Evolutionary conservation across 169 alveolate genomes (phyloP), one percentile per base, ranked within the genome.

Genomic region (Plasmodium billcollinsi): DNA sequence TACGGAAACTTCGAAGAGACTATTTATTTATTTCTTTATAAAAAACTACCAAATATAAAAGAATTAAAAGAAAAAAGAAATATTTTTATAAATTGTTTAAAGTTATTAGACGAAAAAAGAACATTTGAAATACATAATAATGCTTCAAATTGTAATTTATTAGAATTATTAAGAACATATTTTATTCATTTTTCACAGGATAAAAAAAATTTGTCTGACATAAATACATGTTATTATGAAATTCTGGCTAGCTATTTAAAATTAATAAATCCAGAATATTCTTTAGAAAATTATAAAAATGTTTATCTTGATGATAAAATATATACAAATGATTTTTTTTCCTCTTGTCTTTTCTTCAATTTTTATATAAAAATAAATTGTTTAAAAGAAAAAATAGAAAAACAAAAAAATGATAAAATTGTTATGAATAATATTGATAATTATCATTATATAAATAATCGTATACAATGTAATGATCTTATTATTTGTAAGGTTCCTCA

Each of bases 111-210:
- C 18, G 78, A 33, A 20, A 67, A 43, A 62, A 67, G 58, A 52
- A 47, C 67, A 8, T 14, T 29, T 18, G 45, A 80, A 80, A 54
- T 80, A 39, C 26, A 26, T 7, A 43, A 59, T 33, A 67, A 52
- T n/a, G 15, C 67, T 18, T 24, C 67, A 59, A 20, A 21, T 33
- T 29, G 45, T n/a, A 47, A 54, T 26, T 39, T 61, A 2, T 20
- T 80, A 59, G 83, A 80, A 59, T 50, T 80, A 72, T 33, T 80
- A 24, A 70, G 83, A 45, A 39, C 43, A 11, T 56, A 72, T 47
- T 47, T 80, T 2, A 3, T 52, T 24, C 18, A 67, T 33, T 59
- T 74, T 2, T 49, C 21, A 43, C 73, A 50, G 8, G 65, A 56
- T n/a, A 24, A 43, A 3, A 33, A 33, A 33, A 7, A 4, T 5